Conservation (phyloP, 495 filamentous ascomycete genomes). For the Staphylotrichum longicolle region DNA sequence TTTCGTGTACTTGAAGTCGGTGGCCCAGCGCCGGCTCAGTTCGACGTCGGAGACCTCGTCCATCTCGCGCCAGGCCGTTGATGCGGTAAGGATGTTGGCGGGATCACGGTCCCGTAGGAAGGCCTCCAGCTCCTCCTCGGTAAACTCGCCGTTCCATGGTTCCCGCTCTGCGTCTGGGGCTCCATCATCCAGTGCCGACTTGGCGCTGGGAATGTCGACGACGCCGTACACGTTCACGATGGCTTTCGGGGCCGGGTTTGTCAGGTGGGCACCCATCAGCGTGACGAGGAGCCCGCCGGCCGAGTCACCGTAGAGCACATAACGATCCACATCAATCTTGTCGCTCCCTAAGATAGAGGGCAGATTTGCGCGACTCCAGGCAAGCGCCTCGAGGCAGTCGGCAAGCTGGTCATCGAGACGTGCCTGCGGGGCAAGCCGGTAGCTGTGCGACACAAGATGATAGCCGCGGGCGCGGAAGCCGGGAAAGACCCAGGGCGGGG, state of each 20-base stretch:
- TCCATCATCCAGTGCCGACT: no score
- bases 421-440: conserved; percentile 33
- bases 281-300: conserved; percentile 29
- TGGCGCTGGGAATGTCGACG: conserved; percentile 21
- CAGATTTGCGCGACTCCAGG: conserved; percentile 26
- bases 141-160: conserved; percentile 27
- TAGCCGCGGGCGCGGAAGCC: conserved; percentile 29
- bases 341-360: conserved; percentile 22
- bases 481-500: conserved; percentile 24
- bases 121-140: conserved; percentile 19
- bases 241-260: conserved; percentile 19
- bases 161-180: not conserved
- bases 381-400: conserved; percentile 26
- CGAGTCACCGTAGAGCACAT: conserved; percentile 30
- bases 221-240: conserved; percentile 30
- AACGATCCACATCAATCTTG: conserved; percentile 30
- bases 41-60: conserved; percentile 18
- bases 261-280: conserved; percentile 23
- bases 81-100: conserved; percentile 22
- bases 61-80: conserved; percentile 27
- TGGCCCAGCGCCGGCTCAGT: conserved; percentile 22
- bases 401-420: conserved; percentile 27
- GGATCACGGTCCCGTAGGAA: conserved; percentile 26
- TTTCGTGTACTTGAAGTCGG: conserved; percentile 22
- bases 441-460: conserved; percentile 34